These are phyloP conservation scores for Quercus phellos DNA, from an alignment of 331 rosid genomes.

Conservation along the genomic window DNA sequence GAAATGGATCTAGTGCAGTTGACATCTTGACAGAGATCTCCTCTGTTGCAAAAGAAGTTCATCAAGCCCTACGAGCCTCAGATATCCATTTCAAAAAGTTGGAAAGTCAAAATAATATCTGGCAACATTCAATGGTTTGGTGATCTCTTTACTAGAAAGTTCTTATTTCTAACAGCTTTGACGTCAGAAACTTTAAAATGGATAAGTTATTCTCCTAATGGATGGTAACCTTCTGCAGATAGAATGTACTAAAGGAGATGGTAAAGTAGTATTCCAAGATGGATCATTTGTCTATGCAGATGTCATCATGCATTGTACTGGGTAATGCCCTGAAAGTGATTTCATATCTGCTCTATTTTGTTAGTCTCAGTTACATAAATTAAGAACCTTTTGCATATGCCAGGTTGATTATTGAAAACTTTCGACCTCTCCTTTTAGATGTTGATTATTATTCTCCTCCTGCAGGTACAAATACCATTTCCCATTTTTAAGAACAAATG, in stretches of 20 bases:
- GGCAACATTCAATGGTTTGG: conserved; percentile 25
- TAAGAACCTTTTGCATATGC: neutral
- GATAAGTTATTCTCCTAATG: neutral
- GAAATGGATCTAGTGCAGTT: conserved; percentile 37
- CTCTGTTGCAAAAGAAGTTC: conserved; percentile 41
- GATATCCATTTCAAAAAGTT: conserved; percentile 15
- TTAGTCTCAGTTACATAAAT: neutral
- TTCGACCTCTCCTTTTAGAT: neutral
- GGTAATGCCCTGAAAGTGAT: conserved; percentile 16
- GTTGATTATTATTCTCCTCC: neutral
- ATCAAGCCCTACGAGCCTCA: conserved; percentile 19
- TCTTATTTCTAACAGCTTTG: neutral
- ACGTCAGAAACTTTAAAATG: neutral
- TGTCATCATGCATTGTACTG: conserved; percentile 39
- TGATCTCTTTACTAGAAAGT: neutral
- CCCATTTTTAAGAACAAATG: conserved; percentile 41
- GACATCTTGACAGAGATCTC: conserved; percentile 46
- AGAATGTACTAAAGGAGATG: conserved; percentile 31
- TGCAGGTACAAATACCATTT: conserved; percentile 24
- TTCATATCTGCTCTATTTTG: neutral
- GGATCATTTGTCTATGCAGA: conserved; percentile 40
- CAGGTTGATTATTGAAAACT: neutral
- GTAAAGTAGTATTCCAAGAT: conserved; percentile 40
- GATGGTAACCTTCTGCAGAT: conserved; percentile 14
- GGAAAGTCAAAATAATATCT: conserved; percentile 15